These are phyloP conservation scores for Cercospora janseana DNA, from an alignment of 2,329 filamentous ascomycete species.

Conservation along the genomic window DNA sequence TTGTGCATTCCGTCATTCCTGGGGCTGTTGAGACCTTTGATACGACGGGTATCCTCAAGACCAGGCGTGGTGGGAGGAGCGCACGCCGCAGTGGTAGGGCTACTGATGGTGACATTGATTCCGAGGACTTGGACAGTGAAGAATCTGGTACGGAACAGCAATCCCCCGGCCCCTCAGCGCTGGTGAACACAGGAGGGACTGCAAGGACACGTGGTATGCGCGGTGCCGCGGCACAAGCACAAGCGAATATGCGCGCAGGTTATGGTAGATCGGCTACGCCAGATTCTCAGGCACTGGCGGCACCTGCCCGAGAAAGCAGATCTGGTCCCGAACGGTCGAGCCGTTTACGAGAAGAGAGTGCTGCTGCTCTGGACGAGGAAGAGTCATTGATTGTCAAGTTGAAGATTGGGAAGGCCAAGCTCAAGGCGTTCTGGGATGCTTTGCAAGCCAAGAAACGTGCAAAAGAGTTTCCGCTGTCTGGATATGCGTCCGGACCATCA, in stretches of 20 bases:
- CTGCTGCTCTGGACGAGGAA: constrained; percentile 69
- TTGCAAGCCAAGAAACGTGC: constrained; percentile 37
- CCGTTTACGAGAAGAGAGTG: constrained; percentile 71
- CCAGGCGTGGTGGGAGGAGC: constrained; percentile 43
- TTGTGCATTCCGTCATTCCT: constrained; percentile 89
- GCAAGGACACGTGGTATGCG: constrained; percentile 85
- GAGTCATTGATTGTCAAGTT: constrained; percentile 67
- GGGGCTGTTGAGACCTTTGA: constrained; percentile 78
- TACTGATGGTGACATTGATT: constrained; percentile 66
- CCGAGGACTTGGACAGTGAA: constrained; percentile 89
- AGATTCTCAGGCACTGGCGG: constrained; percentile 59
- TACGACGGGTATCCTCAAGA: constrained; percentile 82
- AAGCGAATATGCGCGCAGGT: constrained; percentile 78
- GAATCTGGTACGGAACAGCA: constrained; percentile 83
- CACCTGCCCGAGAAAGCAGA: constrained; percentile 69
- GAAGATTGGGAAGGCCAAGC: constrained; percentile 68
- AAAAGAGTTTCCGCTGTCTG: constrained; percentile 35
- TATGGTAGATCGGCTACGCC: constrained; percentile 81
- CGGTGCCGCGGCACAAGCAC: constrained; percentile 80
- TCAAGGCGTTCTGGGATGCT: constrained; percentile 60
- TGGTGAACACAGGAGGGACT: constrained; percentile 67
- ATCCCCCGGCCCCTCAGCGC: constrained; percentile 42
- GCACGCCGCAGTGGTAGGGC: constrained; percentile 54
- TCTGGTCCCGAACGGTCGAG: constrained; percentile 57
- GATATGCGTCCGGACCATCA: constrained; percentile 36